These are phyloP conservation scores for Cadophora gregata DNA, from an alignment of 2,329 filamentous ascomycete genomes.

Conservation along the genomic window DNA sequence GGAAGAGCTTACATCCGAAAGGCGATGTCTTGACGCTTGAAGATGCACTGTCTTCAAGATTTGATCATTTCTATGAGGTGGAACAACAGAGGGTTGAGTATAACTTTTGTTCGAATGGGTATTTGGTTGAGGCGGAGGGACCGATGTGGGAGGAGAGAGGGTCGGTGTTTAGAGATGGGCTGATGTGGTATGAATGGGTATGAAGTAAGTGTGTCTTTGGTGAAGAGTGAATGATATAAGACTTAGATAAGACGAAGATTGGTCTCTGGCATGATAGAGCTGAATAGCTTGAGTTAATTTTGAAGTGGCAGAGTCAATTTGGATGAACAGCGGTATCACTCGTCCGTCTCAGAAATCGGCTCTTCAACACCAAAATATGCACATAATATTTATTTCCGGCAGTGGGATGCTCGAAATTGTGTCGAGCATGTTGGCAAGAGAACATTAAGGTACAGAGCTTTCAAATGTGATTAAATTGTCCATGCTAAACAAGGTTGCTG, in stretches of 20 bases:
- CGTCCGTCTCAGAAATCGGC: too few relatives aligned
- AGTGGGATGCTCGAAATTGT: not conserved
- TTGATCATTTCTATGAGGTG: constrained; percentile 58
- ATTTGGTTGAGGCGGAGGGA: constrained; percentile 61
- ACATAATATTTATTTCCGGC: too few relatives aligned
- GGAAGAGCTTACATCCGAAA: constrained; percentile 59
- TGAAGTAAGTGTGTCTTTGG: not conserved
- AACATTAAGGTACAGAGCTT: not conserved
- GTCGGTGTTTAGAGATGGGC: constrained; percentile 7
- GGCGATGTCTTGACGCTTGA: constrained; percentile 55
- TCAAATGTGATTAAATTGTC: not conserved
- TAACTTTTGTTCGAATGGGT: constrained; percentile 58
- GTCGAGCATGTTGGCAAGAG: not conserved
- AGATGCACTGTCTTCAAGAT: constrained; percentile 54
- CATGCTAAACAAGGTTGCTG: not conserved
- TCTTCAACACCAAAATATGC: too few relatives aligned
- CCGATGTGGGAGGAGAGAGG: constrained; percentile 40
- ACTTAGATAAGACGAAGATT: too few relatives aligned
- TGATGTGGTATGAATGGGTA: constrained; percentile 22
- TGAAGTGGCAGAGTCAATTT: too few relatives aligned
- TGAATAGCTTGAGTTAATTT: too few relatives aligned
- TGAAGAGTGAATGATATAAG: too few relatives aligned
- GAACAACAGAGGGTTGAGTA: constrained; percentile 57
- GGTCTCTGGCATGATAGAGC: too few relatives aligned
- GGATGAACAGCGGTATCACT: too few relatives aligned